A percentile compares a stretch with the other conserved stretches of the same genome.
Evolutionary conservation across 2,329 filamentous ascomycete species (phyloP).

Genomic region (Colletotrichum sojae): DNA sequence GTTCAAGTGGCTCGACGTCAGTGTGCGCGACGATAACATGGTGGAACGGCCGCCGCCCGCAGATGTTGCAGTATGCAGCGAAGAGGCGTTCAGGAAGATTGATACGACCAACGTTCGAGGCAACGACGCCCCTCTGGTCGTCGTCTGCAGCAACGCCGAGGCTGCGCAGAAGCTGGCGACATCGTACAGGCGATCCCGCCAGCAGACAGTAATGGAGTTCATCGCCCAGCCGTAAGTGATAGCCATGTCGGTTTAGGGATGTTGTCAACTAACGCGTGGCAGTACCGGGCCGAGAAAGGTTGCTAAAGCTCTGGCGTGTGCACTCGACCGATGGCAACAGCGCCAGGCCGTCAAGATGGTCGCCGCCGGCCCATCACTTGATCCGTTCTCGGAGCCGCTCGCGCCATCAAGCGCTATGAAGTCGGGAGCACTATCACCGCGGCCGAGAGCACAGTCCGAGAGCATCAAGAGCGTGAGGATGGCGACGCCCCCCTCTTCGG

Average conservation of each 20-base stretch:
- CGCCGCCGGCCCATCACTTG: slow-evolving; percentile 11
- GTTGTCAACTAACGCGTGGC: background rate
- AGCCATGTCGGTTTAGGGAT: background rate
- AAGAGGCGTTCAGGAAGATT: slow-evolving; percentile 43
- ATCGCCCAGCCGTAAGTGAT: slow-evolving; percentile 44
- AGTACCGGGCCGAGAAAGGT: slow-evolving; percentile 43
- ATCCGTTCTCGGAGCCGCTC: slow-evolving; percentile 6
- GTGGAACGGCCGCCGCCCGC: slow-evolving; percentile 25
- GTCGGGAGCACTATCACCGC: background rate
- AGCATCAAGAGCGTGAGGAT: slow-evolving; percentile 22
- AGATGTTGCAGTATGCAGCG: slow-evolving; percentile 48
- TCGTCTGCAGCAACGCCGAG: slow-evolving; percentile 42
- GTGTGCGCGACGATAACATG: slow-evolving; percentile 39
- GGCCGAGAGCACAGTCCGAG: slow-evolving; percentile 33
- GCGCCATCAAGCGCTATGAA: background rate
- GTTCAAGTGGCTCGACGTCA: slow-evolving; percentile 53
- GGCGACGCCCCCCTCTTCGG: slow-evolving; percentile 4
- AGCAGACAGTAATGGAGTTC: slow-evolving; percentile 41
- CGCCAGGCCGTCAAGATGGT: slow-evolving; percentile 16
- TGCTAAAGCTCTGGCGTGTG: slow-evolving; percentile 40
- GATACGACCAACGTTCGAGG: slow-evolving; percentile 40
- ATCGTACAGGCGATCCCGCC: slow-evolving; percentile 24
- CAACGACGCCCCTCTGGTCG: slow-evolving; percentile 36
- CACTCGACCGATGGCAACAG: slow-evolving; percentile 40
- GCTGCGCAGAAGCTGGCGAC: slow-evolving; percentile 39